Evolutionary conservation across 352 stramenopile genomes (phyloP).

Genomic region (Phytophthora melonis): DNA sequence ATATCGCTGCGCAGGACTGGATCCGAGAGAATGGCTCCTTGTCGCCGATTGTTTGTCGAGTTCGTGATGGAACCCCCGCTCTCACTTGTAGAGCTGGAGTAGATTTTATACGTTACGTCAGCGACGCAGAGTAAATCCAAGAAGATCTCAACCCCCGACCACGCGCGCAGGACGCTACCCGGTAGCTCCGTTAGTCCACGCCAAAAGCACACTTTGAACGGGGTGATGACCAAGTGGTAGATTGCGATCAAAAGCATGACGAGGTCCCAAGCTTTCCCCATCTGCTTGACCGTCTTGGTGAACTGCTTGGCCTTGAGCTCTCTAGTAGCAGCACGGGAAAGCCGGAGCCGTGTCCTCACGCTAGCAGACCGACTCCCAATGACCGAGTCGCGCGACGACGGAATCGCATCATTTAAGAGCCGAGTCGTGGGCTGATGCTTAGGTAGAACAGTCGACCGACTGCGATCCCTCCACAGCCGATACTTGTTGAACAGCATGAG

Average conservation of each 20-base stretch:
- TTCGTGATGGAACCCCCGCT: constrained; percentile 5
- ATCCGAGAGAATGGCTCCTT: constrained; percentile 23
- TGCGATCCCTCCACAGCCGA: constrained; percentile 38
- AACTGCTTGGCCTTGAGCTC: constrained; percentile 52
- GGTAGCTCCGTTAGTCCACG: constrained; percentile 47
- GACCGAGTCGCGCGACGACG: constrained; percentile 3
- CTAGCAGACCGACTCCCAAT: background rate
- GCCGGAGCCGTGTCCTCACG: constrained; percentile 7
- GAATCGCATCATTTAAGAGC: constrained; percentile 12
- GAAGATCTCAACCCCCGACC: constrained; percentile 63
- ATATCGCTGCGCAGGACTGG: constrained; percentile 50
- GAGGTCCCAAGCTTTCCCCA: constrained; percentile 60
- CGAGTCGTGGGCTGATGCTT: constrained; percentile 2
- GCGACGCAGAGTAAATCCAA: constrained; percentile 59
- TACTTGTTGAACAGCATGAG: constrained; percentile 58
- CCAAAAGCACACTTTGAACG: constrained; percentile 71
- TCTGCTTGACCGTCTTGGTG: constrained; percentile 41
- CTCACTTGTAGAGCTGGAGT: constrained; percentile 23
- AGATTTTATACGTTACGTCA: constrained; percentile 55
- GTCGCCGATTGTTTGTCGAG: background rate
- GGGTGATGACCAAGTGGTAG: constrained; percentile 54
- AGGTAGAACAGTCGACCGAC: constrained; percentile 6
- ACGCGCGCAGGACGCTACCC: constrained; percentile 32
- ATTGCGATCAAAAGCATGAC: constrained; percentile 53
- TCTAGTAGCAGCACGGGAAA: constrained; percentile 7